These are phyloP conservation scores for Penicillium pulvis DNA, from an alignment of 495 filamentous ascomycete genomes.

Conservation along the genomic window DNA sequence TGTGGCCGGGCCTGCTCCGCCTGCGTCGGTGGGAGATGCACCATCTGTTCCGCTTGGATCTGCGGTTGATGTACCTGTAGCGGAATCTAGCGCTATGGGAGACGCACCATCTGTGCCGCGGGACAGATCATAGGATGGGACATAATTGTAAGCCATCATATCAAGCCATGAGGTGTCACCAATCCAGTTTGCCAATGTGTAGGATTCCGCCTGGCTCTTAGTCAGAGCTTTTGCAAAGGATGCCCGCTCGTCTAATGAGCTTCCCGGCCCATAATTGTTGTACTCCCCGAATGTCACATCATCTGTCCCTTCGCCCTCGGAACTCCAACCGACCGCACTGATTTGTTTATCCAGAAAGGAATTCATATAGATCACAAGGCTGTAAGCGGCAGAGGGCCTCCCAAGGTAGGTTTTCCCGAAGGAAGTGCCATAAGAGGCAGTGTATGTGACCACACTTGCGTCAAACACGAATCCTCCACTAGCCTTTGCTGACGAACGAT, in stretches of 20 bases:
- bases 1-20: background rate
- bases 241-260: background rate
- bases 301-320: background rate
- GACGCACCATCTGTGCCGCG: background rate
- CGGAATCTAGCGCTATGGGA: too few species aligned
- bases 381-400: background rate
- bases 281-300: constrained; percentile 7
- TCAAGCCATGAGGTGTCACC: constrained; percentile 12
- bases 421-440: background rate
- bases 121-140: constrained; percentile 8
- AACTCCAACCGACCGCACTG: constrained; percentile 4
- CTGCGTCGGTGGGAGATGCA: background rate
- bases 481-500: background rate
- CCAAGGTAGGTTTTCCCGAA: background rate
- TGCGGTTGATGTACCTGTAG: background rate
- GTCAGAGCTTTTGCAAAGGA: background rate
- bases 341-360: constrained; percentile 3
- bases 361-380: constrained; percentile 10
- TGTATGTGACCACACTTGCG: constrained; percentile 1
- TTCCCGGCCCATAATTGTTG: constrained; percentile 7
- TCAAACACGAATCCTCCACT: constrained; percentile 10
- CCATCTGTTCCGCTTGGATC: background rate
- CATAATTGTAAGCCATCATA: constrained; percentile 8
- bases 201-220: background rate
- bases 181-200: constrained; percentile 4